Evolutionary conservation across 306 rosid species (phyloP).

Genomic region (Dryas octopetala): DNA sequence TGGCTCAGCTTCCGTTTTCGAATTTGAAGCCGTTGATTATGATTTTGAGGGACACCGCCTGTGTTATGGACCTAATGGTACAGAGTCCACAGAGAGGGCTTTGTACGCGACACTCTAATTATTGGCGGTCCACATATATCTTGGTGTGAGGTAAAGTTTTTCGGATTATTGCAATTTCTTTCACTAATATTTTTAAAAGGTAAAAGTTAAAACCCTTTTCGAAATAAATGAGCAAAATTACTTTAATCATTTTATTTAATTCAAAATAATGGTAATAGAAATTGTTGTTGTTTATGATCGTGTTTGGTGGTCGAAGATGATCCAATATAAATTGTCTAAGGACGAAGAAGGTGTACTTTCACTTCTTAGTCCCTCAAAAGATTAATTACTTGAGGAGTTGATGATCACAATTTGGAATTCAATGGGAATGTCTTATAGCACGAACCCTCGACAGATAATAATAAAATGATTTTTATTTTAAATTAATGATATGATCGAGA

Average conservation of each 20-base stretch:
- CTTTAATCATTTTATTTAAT: conserved; percentile 17
- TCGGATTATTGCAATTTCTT: neutral
- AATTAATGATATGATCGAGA: neutral
- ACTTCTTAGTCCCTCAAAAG: neutral
- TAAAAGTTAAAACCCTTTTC: neutral
- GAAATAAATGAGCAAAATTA: neutral
- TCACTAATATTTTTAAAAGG: too few relatives aligned
- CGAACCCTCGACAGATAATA: too few relatives aligned
- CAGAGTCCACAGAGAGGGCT: neutral
- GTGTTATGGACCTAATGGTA: conserved; percentile 12
- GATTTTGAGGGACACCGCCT: neutral
- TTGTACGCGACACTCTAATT: neutral
- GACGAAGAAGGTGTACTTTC: too few relatives aligned
- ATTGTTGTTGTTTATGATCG: conserved; percentile 19
- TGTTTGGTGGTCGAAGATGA: conserved; percentile 20
- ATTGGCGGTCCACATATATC: conserved; percentile 11
- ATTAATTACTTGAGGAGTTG: neutral
- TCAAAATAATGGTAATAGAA: neutral
- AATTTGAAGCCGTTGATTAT: conserved; percentile 55
- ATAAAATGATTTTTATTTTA: neutral
- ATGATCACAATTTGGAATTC: neutral
- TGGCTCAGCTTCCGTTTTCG: conserved; percentile 25
- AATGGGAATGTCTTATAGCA: neutral
- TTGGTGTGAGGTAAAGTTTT: neutral
- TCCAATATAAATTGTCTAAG: neutral